phyloP scores from a whole-genome alignment of 2,329 filamentous ascomycete species.

The Paracoccidioides lutzii region DNA sequence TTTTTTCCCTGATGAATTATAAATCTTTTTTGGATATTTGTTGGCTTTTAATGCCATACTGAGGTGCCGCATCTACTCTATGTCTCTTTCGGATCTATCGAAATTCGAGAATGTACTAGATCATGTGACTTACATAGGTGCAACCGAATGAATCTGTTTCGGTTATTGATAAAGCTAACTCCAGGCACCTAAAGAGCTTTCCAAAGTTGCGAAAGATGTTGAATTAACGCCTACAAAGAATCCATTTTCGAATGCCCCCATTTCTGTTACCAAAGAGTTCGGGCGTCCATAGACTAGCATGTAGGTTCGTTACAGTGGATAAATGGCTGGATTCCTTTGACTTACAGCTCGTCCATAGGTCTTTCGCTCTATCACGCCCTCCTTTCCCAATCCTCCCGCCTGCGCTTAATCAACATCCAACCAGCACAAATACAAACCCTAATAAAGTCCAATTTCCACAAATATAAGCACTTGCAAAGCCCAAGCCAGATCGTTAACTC shows the following conservation, averaged over 20 bases:
- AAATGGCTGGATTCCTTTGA: not conserved
- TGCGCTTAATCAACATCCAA: constrained; percentile 16
- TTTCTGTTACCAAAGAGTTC: constrained; percentile 22
- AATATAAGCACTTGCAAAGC: constrained; percentile 27
- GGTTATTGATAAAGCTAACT: not conserved
- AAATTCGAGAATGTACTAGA: too few species aligned
- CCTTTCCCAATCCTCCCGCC: constrained; percentile 28
- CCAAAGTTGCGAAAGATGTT: not conserved
- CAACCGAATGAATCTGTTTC: too few species aligned
- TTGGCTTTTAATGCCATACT: too few species aligned
- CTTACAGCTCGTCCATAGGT: constrained; percentile 17
- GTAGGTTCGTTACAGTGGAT: constrained; percentile 17
- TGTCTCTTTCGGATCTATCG: too few species aligned
- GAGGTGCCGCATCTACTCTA: too few species aligned
- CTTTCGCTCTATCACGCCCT: constrained; percentile 35
- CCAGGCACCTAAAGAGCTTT: not conserved
- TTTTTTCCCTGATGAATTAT: too few species aligned
- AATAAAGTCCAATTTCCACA: constrained; percentile 26
- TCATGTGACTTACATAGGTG: too few species aligned
- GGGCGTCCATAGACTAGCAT: constrained; percentile 33
- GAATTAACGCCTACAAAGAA: not conserved
- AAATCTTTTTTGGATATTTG: not conserved
- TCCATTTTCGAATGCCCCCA: constrained; percentile 24
- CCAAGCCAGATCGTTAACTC: constrained; percentile 27
- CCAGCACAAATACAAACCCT: constrained; percentile 16